phyloP scores from a whole-genome alignment of 2,329 filamentous ascomycete species.

The Neurospora crassa region DNA sequence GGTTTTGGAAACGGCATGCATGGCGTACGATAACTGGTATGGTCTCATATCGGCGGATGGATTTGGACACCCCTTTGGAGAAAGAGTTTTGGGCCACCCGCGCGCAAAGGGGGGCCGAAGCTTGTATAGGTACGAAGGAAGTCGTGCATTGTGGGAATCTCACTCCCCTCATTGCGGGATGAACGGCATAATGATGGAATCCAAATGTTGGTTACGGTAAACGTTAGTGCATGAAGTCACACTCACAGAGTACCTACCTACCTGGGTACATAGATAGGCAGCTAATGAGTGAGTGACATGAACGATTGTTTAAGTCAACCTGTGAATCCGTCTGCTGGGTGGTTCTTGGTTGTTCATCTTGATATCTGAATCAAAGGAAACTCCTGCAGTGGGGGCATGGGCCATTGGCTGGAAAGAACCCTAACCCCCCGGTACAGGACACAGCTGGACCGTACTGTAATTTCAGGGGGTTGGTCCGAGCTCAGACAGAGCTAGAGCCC shows the following conservation, averaged over 20 bases:
- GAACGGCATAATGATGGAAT: background rate
- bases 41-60: background rate
- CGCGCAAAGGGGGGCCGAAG: background rate
- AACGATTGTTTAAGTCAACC: background rate
- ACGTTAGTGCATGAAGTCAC: background rate
- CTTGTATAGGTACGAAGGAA: background rate
- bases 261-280: background rate
- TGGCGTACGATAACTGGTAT: background rate
- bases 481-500: no score
- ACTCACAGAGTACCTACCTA: background rate
- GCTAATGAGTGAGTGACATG: background rate
- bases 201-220: background rate
- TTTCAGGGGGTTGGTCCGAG: no score
- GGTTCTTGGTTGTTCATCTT: no score
- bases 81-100: background rate
- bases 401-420: no score
- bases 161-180: background rate
- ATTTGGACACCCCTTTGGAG: background rate
- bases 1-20: background rate
- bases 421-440: no score
- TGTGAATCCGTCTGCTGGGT: no score
- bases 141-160: background rate
- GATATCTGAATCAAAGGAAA: no score
- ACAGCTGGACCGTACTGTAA: no score
- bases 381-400: no score